Evolutionary conservation across 208 protist genomes (phyloP), one percentile per base, ranked within the genome.

Genomic region (Phytomonas serpens): DNA sequence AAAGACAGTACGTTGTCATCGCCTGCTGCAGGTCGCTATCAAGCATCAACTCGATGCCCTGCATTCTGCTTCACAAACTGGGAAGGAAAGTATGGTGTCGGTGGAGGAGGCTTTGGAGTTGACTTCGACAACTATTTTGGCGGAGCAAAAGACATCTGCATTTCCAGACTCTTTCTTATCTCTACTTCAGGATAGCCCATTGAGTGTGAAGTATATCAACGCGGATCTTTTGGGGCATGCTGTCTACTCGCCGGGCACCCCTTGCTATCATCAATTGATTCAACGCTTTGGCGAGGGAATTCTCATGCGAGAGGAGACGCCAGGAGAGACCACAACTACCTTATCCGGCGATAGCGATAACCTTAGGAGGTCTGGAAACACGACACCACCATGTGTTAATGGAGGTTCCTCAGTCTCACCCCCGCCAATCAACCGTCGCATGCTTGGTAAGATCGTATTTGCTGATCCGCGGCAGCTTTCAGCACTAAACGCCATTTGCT

Each of bases 221-320:
- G 89, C 86, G 0, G 89, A 94, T 67, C 76, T 77, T 6, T 68
- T 92, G 31, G 89, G 85, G 2, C 89, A 94, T 72, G 34, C 76
- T 61, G 81, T 94, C 66, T 94, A 94, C 69, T 64, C 75, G 13
- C 89, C 89, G 2, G 86, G 84, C 14, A 92, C 76, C 52, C 80
- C 78, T 2, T 91, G 89, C 69, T 90, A 94, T 77, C 47, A 84
- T 47, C 81, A 78, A 0, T 38, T 94, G 2, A 51, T 92, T n/a
- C 67, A 72, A 0, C 76, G 77, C 63, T 94, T 94, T 42, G 89
- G 89, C 13, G 62, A 71, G 13, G 37, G 61, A 11, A 84, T 92
- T 33, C 71, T 94, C n/a, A 66, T 63, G 19, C 47, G 47, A 23
- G 47, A 23, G 4, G 47, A 6, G 47, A 11, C 40, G 16, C 40